Evolutionary conservation across 1,139 yeast genomes (phyloP), one percentile per base, ranked within the genome.

Genomic region (Kodamaea derodonti): DNA sequence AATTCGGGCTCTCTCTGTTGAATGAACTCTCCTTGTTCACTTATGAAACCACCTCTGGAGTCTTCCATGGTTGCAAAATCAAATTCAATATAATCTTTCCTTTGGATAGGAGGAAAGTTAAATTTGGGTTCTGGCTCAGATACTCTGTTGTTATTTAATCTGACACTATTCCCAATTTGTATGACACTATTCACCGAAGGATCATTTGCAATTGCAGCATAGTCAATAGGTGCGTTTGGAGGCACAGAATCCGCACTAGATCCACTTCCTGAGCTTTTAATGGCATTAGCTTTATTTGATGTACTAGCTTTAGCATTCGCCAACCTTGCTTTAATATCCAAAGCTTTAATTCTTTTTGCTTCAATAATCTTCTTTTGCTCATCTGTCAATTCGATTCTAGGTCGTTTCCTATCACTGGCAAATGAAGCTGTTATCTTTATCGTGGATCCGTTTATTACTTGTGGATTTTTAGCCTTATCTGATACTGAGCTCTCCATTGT

Each of bases 1-100:
- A 39, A 48, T 8, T 58, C 56, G 4, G 30, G 30, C 9, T 14
- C 28, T 4, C 17, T 25, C 6, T 15, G 28, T 12, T 13, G 12
- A 8, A 13, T 8, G 6, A 6, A 9, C 4, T 56, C 64, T 12
- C 55, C 56, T 12, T 36, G 45, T 29, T 47, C 55, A 8, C 46
- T 50, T 32, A 90, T 68, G 52, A 83, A 92, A 12, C 98, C 98
- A 47, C 97, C 97, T 48, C 78, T 75, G 2, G 87, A 67, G 52
- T 94, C 97, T 43, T 78, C 77, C 86, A 94, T 84, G 14, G 90
- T 84, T 3, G 97, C 76, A 47, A 94, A 77, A 58, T 94, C 95
- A 59, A 80, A 94, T 46, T 94, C 98, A 34, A 94, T 90, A 57
- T 88, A 94, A 53, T 87, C 87, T 29, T 71, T 64, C 31, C 72